A percentile compares a stretch with the other conserved stretches of the same genome.
Conservation (phyloP, 441 rosid species). For the Arabidopsis lyrata region DNA sequence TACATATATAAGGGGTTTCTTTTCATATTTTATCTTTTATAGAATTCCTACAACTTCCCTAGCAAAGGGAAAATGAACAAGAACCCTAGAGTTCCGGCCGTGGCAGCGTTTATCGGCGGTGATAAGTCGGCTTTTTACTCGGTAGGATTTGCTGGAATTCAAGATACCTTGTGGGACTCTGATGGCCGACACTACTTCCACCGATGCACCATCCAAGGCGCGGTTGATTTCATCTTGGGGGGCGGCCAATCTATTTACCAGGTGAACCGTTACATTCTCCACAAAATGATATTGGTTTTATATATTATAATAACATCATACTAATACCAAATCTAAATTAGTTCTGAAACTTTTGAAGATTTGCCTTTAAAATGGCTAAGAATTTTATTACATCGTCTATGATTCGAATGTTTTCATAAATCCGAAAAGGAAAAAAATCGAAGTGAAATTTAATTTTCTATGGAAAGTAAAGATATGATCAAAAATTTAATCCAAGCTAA, state of each 20-base stretch:
- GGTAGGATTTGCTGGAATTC: conserved; percentile 68
- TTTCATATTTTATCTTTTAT: background rate
- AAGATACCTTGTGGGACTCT: conserved; percentile 84
- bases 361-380: background rate
- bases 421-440: no score
- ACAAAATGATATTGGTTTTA: background rate
- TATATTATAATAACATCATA: background rate
- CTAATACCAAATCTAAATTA: background rate
- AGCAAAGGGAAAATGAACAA: conserved; percentile 30
- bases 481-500: background rate
- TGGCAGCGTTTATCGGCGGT: conserved; percentile 67
- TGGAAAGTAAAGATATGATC: background rate
- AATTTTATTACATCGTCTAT: background rate
- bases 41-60: conserved; percentile 78
- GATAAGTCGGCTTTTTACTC: conserved; percentile 66
- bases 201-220: conserved; percentile 71
- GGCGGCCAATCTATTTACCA: conserved; percentile 76
- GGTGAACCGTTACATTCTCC: conserved; percentile 48
- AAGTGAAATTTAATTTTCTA: no score
- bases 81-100: conserved; percentile 60
- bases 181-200: conserved; percentile 76
- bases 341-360: no score
- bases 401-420: background rate
- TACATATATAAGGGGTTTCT: background rate
- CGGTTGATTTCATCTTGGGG: conserved; percentile 90